Evolutionary conservation across 768 basidiomycete genomes (phyloP).

Genomic region (Floccularia luteovirens): DNA sequence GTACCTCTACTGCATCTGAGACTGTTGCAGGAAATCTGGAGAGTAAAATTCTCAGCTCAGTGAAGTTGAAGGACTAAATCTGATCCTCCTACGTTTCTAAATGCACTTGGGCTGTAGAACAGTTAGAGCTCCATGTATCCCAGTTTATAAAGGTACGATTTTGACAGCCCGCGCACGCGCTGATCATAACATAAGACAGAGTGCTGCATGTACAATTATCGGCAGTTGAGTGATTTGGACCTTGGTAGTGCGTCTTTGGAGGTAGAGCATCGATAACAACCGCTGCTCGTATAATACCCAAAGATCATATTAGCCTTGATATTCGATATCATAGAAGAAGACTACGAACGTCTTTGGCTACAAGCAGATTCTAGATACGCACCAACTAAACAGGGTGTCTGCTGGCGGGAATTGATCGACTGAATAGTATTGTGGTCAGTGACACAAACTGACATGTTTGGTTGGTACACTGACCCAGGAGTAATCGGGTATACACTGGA

Average conservation of each 20-base stretch:
- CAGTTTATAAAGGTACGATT: slow-evolving; percentile 29
- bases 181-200: slow-evolving; percentile 48
- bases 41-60: slow-evolving; percentile 1
- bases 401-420: slow-evolving; percentile 31
- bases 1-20: slow-evolving; percentile 35
- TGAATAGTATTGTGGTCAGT: slow-evolving; percentile 7
- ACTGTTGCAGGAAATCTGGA: slow-evolving; percentile 36
- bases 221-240: slow-evolving; percentile 25
- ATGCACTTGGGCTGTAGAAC: slow-evolving; percentile 23
- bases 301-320: slow-evolving; percentile 2
- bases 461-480: slow-evolving; percentile 23
- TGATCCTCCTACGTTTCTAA: slow-evolving; percentile 18
- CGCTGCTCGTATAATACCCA: slow-evolving; percentile 16
- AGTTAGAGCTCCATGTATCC: slow-evolving; percentile 28
- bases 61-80: neutral
- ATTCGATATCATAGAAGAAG: neutral
- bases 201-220: slow-evolving; percentile 47
- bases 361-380: slow-evolving; percentile 42
- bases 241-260: slow-evolving; percentile 27
- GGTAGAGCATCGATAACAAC: slow-evolving; percentile 31
- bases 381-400: slow-evolving; percentile 43
- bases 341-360: slow-evolving; percentile 20
- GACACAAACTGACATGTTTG: neutral
- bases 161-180: slow-evolving; percentile 58
- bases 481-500: slow-evolving; percentile 23